Percentiles rank a stretch among this genome's conserved stretches.
phyloP scores from a whole-genome alignment of 2,329 filamentous ascomycete species.

The Cordyceps cateniannulata region DNA sequence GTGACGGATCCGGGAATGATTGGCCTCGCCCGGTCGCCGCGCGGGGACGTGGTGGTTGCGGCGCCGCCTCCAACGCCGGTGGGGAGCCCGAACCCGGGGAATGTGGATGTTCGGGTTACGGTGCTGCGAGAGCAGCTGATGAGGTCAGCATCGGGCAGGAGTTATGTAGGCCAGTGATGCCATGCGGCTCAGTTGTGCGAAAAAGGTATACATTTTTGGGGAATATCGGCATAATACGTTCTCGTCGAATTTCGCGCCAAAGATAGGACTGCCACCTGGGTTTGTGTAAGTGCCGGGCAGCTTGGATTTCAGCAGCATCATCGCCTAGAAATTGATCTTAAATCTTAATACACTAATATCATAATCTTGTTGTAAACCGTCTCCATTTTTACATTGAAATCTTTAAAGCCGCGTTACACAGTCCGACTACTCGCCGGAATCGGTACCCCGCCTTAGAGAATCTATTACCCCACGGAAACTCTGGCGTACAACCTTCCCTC shows the following conservation, averaged over 20 bases:
- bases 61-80: not conserved
- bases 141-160: not conserved
- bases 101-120: not conserved
- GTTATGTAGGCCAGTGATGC: not conserved
- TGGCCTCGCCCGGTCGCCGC: not conserved
- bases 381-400: no score
- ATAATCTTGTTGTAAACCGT: not conserved
- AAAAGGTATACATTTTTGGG: not conserved
- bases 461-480: constrained; percentile 12
- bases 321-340: no score
- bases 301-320: not conserved
- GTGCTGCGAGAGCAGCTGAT: constrained; percentile 2
- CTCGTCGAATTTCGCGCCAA: no score
- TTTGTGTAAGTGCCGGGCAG: no score
- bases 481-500: not conserved
- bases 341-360: not conserved
- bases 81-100: not conserved
- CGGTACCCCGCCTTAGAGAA: not conserved
- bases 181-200: not conserved
- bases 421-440: not conserved
- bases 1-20: not conserved
- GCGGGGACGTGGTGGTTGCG: not conserved
- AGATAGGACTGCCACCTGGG: no score
- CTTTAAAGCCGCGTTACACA: not conserved
- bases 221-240: no score